phyloP scores from a whole-genome alignment of 495 filamentous ascomycete species.

The Penicillium ochrochloron region DNA sequence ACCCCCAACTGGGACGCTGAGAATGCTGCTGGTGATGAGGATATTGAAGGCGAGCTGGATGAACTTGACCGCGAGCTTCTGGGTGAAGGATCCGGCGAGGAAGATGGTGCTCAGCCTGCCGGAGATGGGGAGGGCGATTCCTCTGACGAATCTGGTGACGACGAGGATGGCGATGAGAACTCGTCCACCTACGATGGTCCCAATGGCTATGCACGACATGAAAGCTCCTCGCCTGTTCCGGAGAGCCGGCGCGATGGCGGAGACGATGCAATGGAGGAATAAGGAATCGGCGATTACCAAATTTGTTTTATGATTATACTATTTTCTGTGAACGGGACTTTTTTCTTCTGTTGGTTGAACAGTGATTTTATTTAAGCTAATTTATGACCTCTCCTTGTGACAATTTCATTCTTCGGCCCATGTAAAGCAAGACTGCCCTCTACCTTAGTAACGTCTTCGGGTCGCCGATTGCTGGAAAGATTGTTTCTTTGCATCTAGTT shows the following conservation, averaged over 20 bases:
- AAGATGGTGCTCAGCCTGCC: slow-evolving; percentile 36
- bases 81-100: slow-evolving; percentile 53
- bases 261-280: slow-evolving; percentile 43
- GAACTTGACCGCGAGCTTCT: slow-evolving; percentile 58
- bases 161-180: slow-evolving; percentile 48
- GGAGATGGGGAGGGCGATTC: slow-evolving; percentile 35
- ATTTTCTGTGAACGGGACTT: slow-evolving; percentile 10
- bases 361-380: background rate
- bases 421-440: background rate
- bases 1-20: slow-evolving; percentile 33
- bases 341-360: background rate
- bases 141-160: slow-evolving; percentile 39
- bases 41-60: slow-evolving; percentile 51
- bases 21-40: slow-evolving; percentile 33
- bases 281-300: slow-evolving; percentile 19
- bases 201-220: slow-evolving; percentile 46
- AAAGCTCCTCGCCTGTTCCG: slow-evolving; percentile 40
- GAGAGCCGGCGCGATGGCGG: slow-evolving; percentile 27
- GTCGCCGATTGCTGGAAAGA: background rate
- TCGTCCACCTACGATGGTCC: slow-evolving; percentile 47
- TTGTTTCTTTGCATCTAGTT: background rate
- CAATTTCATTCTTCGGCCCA: background rate
- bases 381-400: background rate
- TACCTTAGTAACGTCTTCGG: background rate
- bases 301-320: slow-evolving; percentile 12